Evolutionary conservation across 495 filamentous ascomycete genomes (phyloP).

Genomic region (Hyaloscypha hepaticicola): DNA sequence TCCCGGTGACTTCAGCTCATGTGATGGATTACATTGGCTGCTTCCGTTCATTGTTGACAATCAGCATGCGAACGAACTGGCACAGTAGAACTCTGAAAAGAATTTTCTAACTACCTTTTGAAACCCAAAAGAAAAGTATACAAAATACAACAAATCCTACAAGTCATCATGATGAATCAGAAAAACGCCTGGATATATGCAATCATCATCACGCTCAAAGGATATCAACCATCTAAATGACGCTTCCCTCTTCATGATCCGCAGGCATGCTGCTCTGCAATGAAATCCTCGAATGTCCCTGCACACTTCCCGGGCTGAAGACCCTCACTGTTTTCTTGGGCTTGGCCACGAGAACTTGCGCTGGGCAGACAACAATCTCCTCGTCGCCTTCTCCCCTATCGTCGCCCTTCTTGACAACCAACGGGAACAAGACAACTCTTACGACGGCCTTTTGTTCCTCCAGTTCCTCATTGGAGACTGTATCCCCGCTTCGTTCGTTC

Average conservation of each 20-base stretch:
- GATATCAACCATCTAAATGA: constrained; percentile 24
- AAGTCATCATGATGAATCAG: background rate
- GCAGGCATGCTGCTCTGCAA: constrained; percentile 25
- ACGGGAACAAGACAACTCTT: constrained; percentile 86
- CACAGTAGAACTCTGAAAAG: background rate
- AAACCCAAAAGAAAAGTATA: background rate
- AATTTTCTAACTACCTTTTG: background rate
- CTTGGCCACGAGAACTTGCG: constrained; percentile 78
- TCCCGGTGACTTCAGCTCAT: background rate
- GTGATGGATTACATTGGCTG: background rate
- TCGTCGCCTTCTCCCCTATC: constrained; percentile 81
- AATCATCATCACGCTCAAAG: background rate
- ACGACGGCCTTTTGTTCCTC: constrained; percentile 75
- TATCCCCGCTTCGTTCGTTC: constrained; percentile 82
- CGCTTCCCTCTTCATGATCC: constrained; percentile 15
- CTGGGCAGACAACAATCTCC: constrained; percentile 89
- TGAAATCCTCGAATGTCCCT: constrained; percentile 20
- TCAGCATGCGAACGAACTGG: background rate
- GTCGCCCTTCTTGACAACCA: constrained; percentile 92
- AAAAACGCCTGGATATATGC: constrained; percentile 1
- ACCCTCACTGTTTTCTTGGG: constrained; percentile 25
- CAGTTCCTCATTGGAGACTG: constrained; percentile 69
- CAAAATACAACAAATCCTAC: background rate
- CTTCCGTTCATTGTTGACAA: background rate
- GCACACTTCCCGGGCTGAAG: constrained; percentile 16